Conservation (phyloP, 2,329 filamentous ascomycete species). For the Sordariomycetes sp. region DNA sequence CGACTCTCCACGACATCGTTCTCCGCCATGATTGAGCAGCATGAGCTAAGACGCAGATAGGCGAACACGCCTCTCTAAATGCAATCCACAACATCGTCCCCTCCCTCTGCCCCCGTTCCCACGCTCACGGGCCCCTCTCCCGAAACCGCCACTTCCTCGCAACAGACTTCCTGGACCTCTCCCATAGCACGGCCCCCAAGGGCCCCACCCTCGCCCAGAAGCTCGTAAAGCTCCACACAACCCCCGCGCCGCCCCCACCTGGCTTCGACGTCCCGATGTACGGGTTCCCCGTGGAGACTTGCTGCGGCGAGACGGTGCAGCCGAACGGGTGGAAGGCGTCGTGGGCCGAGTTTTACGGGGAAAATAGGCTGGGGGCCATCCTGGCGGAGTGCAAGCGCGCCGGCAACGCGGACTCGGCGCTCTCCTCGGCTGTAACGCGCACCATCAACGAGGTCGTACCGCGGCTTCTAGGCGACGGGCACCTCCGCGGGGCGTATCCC, state of each 20-base stretch:
- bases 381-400: constrained; percentile 43
- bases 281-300: constrained; percentile 75
- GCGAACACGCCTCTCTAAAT: constrained; percentile 74
- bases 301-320: constrained; percentile 75
- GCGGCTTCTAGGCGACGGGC: constrained; percentile 54
- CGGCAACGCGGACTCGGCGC: constrained; percentile 42
- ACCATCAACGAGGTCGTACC: constrained; percentile 58
- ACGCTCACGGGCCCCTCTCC: constrained; percentile 53
- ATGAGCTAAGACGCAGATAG: constrained; percentile 21
- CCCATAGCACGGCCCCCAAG: constrained; percentile 11
- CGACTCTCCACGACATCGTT: not conserved
- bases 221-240: constrained; percentile 66
- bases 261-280: constrained; percentile 51
- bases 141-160: constrained; percentile 44
- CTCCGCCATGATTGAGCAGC: no score
- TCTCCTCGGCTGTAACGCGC: constrained; percentile 50
- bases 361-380: constrained; percentile 59
- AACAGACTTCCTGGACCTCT: constrained; percentile 70
- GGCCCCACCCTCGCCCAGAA: constrained; percentile 56
- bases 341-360: constrained; percentile 80
- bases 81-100: constrained; percentile 63
- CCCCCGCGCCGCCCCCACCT: constrained; percentile 51
- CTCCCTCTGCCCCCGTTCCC: constrained; percentile 59
- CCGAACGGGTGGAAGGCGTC: constrained; percentile 59
- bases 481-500: constrained; percentile 53